These are phyloP conservation scores for Lentinula edodes DNA, from an alignment of 768 basidiomycete species.

Conservation along the genomic window DNA sequence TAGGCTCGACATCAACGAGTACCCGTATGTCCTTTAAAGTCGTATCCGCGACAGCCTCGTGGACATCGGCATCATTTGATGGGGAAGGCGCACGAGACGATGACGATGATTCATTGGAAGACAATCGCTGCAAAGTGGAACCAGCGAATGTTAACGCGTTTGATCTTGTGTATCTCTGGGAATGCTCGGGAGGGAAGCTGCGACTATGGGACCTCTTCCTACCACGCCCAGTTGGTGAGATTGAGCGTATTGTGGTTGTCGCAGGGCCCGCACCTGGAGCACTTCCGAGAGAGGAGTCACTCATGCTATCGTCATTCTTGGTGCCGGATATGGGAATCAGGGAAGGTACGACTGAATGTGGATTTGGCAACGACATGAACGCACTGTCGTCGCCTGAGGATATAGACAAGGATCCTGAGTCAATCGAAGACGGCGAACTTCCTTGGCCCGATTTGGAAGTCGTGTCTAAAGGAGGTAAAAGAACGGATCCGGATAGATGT, in stretches of 20 bases:
- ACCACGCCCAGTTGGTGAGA: not conserved
- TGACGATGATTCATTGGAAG: not conserved
- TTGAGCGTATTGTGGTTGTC: not conserved
- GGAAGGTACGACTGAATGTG: too few relatives aligned
- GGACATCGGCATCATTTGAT: not conserved
- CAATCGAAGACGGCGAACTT: constrained; percentile 5
- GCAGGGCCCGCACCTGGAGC: not conserved
- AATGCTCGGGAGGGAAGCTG: not conserved
- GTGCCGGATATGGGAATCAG: not conserved
- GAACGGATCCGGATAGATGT: not conserved
- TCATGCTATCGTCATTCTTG: not conserved
- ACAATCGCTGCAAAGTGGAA: not conserved
- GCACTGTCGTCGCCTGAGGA: not conserved
- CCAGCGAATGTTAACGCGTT: not conserved
- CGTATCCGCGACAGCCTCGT: not conserved
- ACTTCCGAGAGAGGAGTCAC: constrained; percentile 2
- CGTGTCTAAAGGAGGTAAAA: not conserved
- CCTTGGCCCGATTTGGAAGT: not conserved
- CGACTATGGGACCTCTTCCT: constrained; percentile 4
- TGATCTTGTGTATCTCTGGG: not conserved
- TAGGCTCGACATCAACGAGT: not conserved
- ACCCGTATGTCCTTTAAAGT: not conserved
- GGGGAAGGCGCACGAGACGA: not conserved
- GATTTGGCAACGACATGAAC: not conserved
- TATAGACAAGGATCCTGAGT: constrained; percentile 1